Percentiles rank a stretch among this genome's conserved stretches.
Evolutionary conservation across 2,329 filamentous ascomycete genomes (phyloP).

Genomic region (Scolecobasidium constrictum): DNA sequence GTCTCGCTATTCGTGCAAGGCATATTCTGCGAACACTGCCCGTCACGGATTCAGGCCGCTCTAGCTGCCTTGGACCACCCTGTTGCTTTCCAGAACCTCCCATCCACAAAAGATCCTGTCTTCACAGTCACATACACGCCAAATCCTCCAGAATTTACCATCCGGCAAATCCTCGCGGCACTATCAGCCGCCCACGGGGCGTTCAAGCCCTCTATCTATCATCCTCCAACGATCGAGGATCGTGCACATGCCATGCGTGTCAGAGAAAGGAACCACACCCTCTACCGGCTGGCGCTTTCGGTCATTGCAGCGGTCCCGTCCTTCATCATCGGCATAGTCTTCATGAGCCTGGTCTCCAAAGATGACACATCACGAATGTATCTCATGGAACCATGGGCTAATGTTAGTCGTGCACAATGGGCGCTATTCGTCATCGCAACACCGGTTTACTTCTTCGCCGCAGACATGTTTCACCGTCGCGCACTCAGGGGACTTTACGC

Average conservation of each 20-base stretch:
- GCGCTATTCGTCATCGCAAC: conserved; percentile 72
- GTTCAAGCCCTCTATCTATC: conserved; percentile 61
- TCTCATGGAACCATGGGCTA: conserved; percentile 55
- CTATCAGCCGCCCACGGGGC: conserved; percentile 56
- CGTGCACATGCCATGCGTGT: conserved; percentile 62
- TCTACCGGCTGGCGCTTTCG: conserved; percentile 61
- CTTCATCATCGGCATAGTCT: conserved; percentile 79
- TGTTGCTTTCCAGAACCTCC: conserved; percentile 47
- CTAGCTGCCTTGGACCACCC: conserved; percentile 36
- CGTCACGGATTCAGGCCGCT: too few relatives aligned
- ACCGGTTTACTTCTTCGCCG: conserved; percentile 76
- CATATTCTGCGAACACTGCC: too few relatives aligned
- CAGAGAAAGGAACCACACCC: conserved; percentile 56
- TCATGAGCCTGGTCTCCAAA: conserved; percentile 68
- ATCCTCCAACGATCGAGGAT: conserved; percentile 75
- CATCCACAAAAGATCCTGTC: conserved; percentile 53
- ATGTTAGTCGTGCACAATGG: conserved; percentile 65
- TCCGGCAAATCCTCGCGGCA: conserved; percentile 59
- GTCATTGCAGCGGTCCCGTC: conserved; percentile 65
- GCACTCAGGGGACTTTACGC: conserved; percentile 68
- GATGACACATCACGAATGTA: conserved; percentile 48
- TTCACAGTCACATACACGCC: conserved; percentile 63
- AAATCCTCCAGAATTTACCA: conserved; percentile 55
- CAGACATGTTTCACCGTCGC: conserved; percentile 72
- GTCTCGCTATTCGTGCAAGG: conserved; percentile 24